A percentile compares a stretch with the other conserved stretches of the same genome.
Evolutionary conservation across 345 rosid species (phyloP).

Genomic region (Camelina neglecta): DNA sequence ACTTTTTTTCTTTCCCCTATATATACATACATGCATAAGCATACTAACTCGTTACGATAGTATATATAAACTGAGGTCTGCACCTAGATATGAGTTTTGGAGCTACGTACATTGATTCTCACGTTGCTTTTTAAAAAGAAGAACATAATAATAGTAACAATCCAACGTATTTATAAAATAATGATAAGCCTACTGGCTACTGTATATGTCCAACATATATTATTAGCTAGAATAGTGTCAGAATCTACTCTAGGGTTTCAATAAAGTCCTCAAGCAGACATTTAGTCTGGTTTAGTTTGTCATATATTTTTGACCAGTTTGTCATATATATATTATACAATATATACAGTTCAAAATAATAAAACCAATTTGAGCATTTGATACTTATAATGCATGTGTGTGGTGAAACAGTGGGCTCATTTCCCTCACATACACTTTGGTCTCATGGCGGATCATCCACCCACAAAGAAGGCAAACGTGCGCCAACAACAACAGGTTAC

Average conservation of each 20-base stretch:
- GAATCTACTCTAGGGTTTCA: slow-evolving; percentile 29
- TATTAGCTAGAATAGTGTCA: slow-evolving; percentile 3
- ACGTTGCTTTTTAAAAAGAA: neutral
- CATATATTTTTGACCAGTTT: neutral
- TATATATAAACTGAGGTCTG: too few species aligned
- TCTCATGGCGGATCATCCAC: slow-evolving; percentile 91
- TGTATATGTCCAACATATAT: slow-evolving; percentile 5
- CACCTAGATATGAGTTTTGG: too few species aligned
- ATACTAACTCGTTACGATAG: too few species aligned
- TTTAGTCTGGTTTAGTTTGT: neutral
- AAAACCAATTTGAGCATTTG: too few species aligned
- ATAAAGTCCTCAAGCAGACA: neutral
- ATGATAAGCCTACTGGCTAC: neutral
- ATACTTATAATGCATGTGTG: neutral
- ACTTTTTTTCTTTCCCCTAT: neutral
- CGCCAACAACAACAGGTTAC: slow-evolving; percentile 60
- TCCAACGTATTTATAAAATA: neutral
- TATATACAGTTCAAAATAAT: too few species aligned
- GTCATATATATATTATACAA: too few species aligned
- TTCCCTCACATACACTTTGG: slow-evolving; percentile 97
- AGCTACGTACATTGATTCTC: neutral
- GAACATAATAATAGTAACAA: neutral
- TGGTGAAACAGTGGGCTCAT: slow-evolving; percentile 85
- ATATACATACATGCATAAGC: neutral
- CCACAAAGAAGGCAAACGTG: slow-evolving; percentile 73